Evolutionary conservation across 139 green algal genomes (phyloP), one percentile per base, ranked within the genome.

Genomic region (Chlorella sp.): DNA sequence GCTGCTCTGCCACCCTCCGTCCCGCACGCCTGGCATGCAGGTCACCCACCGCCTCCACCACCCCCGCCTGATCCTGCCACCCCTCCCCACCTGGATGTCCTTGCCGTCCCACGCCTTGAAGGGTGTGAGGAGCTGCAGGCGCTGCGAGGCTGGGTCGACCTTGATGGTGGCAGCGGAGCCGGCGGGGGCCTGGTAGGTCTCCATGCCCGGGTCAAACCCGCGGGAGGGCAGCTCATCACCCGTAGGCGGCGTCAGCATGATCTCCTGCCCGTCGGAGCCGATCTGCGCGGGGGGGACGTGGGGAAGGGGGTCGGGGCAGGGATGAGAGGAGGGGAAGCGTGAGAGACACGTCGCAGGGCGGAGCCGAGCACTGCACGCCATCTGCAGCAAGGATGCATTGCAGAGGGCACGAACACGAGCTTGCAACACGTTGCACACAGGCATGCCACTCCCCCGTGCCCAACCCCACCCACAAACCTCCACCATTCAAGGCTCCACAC

Each of bases 61-160:
- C 36, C 64, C 42, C 21, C 61, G 22, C 48, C 48, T 57, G 48
- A 57, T 16, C 48, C 9, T 30, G 5, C 48, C 71, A 28, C 71
- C 73, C 16, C 3, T n/a, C n/a, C 86, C 53, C 69, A 90, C 92
- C 83, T 92, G 85, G 32, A 96, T 4, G 93, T 98, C 96, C 53
- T 96, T 94, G 75, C 96, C 96, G 81, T 96, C 92, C 96, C 96
- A 98, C 11, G 91, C 14, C 79, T 95, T 94, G 93, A 99, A 99
- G 66, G 96, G 96, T 88, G 94, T 91, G 77, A 99, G 96, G 82
- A 99, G 91, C 96, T 99, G 97, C 93, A 99, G 95, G 84, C 97
- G 95, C 86, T 96, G 94, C 91, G 89, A 95, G 76, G 87, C 87
- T 69, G 96, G 95, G 92, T 97, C 94, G 39, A 99, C 97, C 79